These are phyloP conservation scores for Fragaria ananassa DNA, from an alignment of 306 rosid species.

Conservation along the genomic window DNA sequence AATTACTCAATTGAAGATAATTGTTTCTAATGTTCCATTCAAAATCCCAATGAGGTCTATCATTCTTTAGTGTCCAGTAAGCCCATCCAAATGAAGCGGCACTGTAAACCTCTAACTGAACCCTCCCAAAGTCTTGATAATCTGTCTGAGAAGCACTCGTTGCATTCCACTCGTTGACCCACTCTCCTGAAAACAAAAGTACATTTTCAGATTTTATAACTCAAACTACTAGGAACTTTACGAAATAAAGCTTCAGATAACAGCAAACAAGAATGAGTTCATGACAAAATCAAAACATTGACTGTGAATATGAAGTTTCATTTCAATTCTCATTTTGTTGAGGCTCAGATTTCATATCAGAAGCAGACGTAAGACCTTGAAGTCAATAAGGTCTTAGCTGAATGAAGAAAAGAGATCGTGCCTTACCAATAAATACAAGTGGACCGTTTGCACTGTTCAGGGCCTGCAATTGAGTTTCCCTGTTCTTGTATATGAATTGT, in stretches of 20 bases:
- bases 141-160: slow-evolving; percentile 52
- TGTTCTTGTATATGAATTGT: slow-evolving; percentile 63
- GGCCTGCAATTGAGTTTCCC: slow-evolving; percentile 64
- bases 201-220: slow-evolving; percentile 7
- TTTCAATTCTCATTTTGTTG: neutral
- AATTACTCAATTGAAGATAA: slow-evolving; percentile 66
- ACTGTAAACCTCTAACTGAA: slow-evolving; percentile 70
- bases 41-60: slow-evolving; percentile 79
- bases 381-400: neutral
- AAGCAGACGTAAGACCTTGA: neutral
- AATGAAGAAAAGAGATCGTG: slow-evolving; percentile 1
- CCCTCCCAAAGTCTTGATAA: slow-evolving; percentile 68
- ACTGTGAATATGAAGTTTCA: neutral
- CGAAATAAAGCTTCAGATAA: neutral
- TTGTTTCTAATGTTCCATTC: slow-evolving; percentile 76
- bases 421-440: slow-evolving; percentile 63
- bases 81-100: slow-evolving; percentile 89
- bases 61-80: slow-evolving; percentile 81
- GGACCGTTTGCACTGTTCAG: slow-evolving; percentile 69
- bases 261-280: neutral
- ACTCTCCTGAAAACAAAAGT: slow-evolving; percentile 39
- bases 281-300: neutral
- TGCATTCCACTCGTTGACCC: slow-evolving; percentile 59
- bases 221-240: neutral
- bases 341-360: neutral